Conservation (phyloP, 768 basidiomycete species). For the Pleurotus cornucopiae region DNA sequence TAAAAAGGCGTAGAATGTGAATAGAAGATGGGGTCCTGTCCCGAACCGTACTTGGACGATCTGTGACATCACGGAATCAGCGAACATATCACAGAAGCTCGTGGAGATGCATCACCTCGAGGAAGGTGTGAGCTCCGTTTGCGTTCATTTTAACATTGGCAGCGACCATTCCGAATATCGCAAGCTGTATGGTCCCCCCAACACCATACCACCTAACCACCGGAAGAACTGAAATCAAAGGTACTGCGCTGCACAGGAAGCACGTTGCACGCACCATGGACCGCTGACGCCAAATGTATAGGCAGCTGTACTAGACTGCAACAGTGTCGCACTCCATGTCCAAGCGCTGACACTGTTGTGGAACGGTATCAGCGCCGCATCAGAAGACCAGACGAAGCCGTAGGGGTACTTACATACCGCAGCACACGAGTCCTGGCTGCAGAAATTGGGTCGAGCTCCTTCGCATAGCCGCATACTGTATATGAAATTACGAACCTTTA, state of each 20-base stretch:
- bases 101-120: constrained; percentile 30
- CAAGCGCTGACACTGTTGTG: constrained; percentile 42
- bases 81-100: not conserved
- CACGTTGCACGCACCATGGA: constrained; percentile 29
- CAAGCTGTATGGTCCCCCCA: constrained; percentile 49
- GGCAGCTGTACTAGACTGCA: constrained; percentile 50
- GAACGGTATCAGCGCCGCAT: not conserved
- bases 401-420: constrained; percentile 34
- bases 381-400: not conserved
- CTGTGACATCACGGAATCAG: constrained; percentile 14
- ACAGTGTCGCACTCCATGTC: constrained; percentile 55
- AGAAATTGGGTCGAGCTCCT: not conserved
- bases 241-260: not conserved
- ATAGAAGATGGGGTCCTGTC: constrained; percentile 40
- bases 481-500: constrained; percentile 27
- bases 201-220: constrained; percentile 43
- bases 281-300: constrained; percentile 50
- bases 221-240: not conserved
- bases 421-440: constrained; percentile 45
- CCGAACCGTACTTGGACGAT: constrained; percentile 49
- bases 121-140: constrained; percentile 52
- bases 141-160: constrained; percentile 59
- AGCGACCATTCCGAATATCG: constrained; percentile 48
- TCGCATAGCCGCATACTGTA: not conserved
- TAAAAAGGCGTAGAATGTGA: constrained; percentile 48